Percentiles rank a stretch among this genome's conserved stretches.
Conservation (phyloP, 2,329 filamentous ascomycete species). For the Graphilbum fragrans region DNA sequence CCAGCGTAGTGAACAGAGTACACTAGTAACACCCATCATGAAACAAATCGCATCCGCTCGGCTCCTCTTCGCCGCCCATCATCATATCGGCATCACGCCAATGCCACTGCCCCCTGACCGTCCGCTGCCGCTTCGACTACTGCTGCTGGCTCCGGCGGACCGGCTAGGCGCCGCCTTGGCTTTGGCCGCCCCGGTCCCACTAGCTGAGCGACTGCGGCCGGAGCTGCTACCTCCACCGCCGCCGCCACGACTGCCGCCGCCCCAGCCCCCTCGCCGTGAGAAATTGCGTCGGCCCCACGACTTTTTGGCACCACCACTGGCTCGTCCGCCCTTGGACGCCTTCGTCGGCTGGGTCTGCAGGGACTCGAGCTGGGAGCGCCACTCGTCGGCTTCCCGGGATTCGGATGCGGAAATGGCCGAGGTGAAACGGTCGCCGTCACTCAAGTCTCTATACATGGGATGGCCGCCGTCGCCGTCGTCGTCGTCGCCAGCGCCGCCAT, state of each 20-base stretch:
- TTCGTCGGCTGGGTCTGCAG: slow-evolving; percentile 10
- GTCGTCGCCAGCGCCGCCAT: slow-evolving; percentile 15
- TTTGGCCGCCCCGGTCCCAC: slow-evolving; percentile 6
- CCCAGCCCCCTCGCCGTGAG: slow-evolving; percentile 7
- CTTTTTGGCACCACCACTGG: slow-evolving; percentile 12
- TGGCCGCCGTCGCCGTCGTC: slow-evolving; percentile 1
- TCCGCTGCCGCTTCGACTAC: not conserved
- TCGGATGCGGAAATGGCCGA: not conserved
- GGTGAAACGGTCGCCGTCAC: not conserved
- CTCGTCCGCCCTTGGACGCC: slow-evolving; percentile 10
- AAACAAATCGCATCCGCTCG: not conserved
- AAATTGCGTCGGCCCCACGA: slow-evolving; percentile 5
- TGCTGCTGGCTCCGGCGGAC: not conserved
- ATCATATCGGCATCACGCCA: slow-evolving; percentile 13
- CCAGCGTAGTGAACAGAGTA: no score
- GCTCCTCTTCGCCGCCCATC: not conserved
- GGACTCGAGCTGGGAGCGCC: slow-evolving; percentile 18
- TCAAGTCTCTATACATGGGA: not conserved
- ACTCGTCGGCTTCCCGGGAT: slow-evolving; percentile 14
- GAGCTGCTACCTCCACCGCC: slow-evolving; percentile 9
- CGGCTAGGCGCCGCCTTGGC: not conserved
- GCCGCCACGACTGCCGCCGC: slow-evolving; percentile 7
- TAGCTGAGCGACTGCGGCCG: no score
- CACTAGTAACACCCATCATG: no score
- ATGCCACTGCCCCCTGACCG: slow-evolving; percentile 6